A percentile compares a stretch with the other conserved stretches of the same genome.
phyloP scores from a whole-genome alignment of 2,329 filamentous ascomycete genomes.

The Dothistroma septosporum region DNA sequence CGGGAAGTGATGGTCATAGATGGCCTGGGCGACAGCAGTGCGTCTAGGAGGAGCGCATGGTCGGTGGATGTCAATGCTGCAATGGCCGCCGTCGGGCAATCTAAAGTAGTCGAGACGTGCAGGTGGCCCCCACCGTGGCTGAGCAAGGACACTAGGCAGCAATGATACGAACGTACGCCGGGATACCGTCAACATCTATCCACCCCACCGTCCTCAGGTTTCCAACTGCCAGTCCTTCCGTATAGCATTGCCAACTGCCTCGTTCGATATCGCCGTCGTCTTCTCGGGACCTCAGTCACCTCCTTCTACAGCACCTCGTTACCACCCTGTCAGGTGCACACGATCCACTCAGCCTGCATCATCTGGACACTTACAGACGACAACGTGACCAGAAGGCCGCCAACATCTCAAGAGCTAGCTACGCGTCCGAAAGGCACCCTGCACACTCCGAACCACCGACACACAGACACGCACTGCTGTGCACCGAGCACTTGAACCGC shows the following conservation, averaged over 20 bases:
- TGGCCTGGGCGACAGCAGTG: too few relatives aligned
- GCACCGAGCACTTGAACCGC: not conserved
- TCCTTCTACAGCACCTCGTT: not conserved
- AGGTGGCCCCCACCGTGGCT: too few relatives aligned
- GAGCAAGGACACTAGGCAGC: too few relatives aligned
- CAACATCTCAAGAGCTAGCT: not conserved
- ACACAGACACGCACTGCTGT: not conserved
- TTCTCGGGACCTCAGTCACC: not conserved
- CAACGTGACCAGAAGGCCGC: constrained; percentile 5
- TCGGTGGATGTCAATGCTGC: too few relatives aligned
- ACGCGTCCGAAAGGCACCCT: not conserved
- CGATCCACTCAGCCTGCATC: not conserved
- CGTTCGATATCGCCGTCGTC: not conserved
- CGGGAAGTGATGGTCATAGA: too few relatives aligned
- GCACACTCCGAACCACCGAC: not conserved
- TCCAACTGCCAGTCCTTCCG: not conserved
- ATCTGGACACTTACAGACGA: not conserved
- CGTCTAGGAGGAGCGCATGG: too few relatives aligned
- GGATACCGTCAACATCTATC: too few relatives aligned
- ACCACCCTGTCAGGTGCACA: not conserved
- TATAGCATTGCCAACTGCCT: not conserved
- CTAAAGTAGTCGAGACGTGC: too few relatives aligned
- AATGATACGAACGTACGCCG: too few relatives aligned
- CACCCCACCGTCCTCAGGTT: constrained; percentile 2
- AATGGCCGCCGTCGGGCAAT: too few relatives aligned